Evolutionary conservation across 257 asterid genomes (phyloP).

Genomic region (Prunella vulgaris): DNA sequence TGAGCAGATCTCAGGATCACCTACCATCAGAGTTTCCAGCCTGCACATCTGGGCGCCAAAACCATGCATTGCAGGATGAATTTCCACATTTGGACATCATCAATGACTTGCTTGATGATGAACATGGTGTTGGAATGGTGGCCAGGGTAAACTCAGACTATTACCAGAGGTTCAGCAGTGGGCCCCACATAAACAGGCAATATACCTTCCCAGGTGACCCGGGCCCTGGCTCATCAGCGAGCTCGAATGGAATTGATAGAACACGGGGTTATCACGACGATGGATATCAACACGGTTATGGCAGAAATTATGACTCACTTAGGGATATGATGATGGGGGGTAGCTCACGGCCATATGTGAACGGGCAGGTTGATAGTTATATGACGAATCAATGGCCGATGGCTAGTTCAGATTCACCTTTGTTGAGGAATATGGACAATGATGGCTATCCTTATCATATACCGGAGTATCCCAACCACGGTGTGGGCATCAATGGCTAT

Average conservation of each 20-base stretch:
- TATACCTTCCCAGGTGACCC: slow-evolving; percentile 59
- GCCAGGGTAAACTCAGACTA: slow-evolving; percentile 33
- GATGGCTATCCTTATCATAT: slow-evolving; percentile 48
- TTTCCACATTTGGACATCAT: slow-evolving; percentile 70
- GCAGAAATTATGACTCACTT: slow-evolving; percentile 37
- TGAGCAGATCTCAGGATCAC: slow-evolving; percentile 48
- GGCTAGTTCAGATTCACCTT: slow-evolving; percentile 48
- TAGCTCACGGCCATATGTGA: slow-evolving; percentile 33
- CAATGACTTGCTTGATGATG: slow-evolving; percentile 82
- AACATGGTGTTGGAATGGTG: slow-evolving; percentile 45
- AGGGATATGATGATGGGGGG: slow-evolving; percentile 48
- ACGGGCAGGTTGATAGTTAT: slow-evolving; percentile 56
- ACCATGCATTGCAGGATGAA: slow-evolving; percentile 38
- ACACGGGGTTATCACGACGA: slow-evolving; percentile 48
- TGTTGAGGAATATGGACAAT: slow-evolving; percentile 36
- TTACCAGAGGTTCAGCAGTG: slow-evolving; percentile 38
- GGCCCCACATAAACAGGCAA: slow-evolving; percentile 49
- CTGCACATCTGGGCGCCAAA: slow-evolving; percentile 58
- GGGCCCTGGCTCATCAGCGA: slow-evolving; percentile 40
- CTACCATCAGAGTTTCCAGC: slow-evolving; percentile 49
- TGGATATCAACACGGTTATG: slow-evolving; percentile 43
- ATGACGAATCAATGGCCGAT: slow-evolving; percentile 68
- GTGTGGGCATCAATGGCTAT: slow-evolving; percentile 55
- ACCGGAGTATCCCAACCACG: slow-evolving; percentile 50
- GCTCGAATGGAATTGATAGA: slow-evolving; percentile 54